Evolutionary conservation across 2,329 filamentous ascomycete genomes (phyloP).

Genomic region (Thelonectria blattea): DNA sequence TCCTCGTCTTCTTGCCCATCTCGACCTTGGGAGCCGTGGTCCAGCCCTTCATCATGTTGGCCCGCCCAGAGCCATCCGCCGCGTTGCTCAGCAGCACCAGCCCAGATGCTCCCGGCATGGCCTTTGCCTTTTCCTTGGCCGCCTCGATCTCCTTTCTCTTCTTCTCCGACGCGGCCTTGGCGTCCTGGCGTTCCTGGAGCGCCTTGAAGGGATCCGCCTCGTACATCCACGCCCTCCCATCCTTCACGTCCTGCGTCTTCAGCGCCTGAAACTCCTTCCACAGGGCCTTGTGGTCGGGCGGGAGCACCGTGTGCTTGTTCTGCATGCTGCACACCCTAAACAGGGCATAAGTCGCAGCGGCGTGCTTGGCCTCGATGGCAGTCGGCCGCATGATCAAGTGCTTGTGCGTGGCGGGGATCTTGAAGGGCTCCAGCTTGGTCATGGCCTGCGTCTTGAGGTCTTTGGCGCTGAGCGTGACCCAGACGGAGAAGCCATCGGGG

Average conservation of each 20-base stretch:
- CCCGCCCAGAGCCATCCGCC: conserved; percentile 40
- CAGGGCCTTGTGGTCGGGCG: conserved; percentile 84
- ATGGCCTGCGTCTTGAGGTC: conserved; percentile 85
- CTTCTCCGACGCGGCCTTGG: conserved; percentile 77
- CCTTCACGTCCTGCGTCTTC: conserved; percentile 80
- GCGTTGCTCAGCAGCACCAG: conserved; percentile 58
- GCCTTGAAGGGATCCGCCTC: conserved; percentile 92
- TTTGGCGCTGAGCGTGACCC: conserved; percentile 76
- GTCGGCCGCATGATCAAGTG: conserved; percentile 78
- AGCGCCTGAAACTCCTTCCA: conserved; percentile 91
- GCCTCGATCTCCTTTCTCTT: conserved; percentile 75
- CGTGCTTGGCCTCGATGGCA: conserved; percentile 89
- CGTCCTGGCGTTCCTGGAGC: conserved; percentile 78
- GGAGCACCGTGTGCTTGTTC: conserved; percentile 93
- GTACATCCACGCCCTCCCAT: conserved; percentile 86
- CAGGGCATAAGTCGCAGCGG: conserved; percentile 88
- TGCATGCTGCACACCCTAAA: conserved; percentile 95
- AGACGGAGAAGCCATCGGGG: conserved; percentile 76
- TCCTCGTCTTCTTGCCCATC: conserved; percentile 82
- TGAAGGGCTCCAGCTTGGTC: conserved; percentile 79
- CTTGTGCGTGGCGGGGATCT: conserved; percentile 77
- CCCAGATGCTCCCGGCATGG: conserved; percentile 64
- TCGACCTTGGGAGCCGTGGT: conserved; percentile 87
- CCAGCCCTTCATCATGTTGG: conserved; percentile 74
- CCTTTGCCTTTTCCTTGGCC: conserved; percentile 70